Conservation (phyloP, 345 rosid genomes). For the Aurinia saxatilis region DNA sequence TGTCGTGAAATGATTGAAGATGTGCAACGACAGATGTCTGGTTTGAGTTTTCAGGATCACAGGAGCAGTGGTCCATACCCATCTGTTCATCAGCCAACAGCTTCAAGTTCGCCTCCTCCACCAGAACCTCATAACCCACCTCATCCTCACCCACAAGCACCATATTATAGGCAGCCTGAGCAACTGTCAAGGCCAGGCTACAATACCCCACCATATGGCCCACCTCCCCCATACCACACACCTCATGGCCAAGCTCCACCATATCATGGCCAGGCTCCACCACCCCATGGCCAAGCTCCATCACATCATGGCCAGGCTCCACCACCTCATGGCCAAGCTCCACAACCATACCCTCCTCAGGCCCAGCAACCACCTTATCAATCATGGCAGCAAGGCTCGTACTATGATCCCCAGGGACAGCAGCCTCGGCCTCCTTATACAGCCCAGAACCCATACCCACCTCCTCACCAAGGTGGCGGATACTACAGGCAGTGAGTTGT, state of each 20-base stretch:
- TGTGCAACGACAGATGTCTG: conserved; percentile 84
- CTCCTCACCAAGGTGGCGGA: conserved; percentile 71
- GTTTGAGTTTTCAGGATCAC: conserved; percentile 85
- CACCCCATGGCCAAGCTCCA: conserved; percentile 33
- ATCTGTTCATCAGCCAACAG: conserved; percentile 52
- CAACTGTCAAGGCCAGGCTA: conserved; percentile 57
- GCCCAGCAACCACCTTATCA: conserved; percentile 72
- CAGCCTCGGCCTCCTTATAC: conserved; percentile 93
- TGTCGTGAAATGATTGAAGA: conserved; percentile 97
- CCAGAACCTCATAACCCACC: conserved; percentile 48
- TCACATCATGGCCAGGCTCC: conserved; percentile 37
- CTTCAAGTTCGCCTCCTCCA: conserved; percentile 36
- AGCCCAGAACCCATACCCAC: conserved; percentile 58
- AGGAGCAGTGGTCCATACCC: conserved; percentile 62
- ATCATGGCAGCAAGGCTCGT: conserved; percentile 90
- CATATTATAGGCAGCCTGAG: conserved; percentile 66
- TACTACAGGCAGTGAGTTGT: conserved; percentile 58
- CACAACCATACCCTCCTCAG: conserved; percentile 47
- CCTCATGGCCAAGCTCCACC: conserved; percentile 35
- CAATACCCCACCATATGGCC: conserved; percentile 42
- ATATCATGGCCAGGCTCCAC: conserved; percentile 35
- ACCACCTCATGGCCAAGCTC: conserved; percentile 33
- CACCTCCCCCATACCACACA: conserved; percentile 57
- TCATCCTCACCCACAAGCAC: conserved; percentile 42
- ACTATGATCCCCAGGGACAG: conserved; percentile 65